Evolutionary conservation across 164 flowering plant species (phyloP), one percentile per base, ranked within the genome.

Genomic region (Umbellularia californica): DNA sequence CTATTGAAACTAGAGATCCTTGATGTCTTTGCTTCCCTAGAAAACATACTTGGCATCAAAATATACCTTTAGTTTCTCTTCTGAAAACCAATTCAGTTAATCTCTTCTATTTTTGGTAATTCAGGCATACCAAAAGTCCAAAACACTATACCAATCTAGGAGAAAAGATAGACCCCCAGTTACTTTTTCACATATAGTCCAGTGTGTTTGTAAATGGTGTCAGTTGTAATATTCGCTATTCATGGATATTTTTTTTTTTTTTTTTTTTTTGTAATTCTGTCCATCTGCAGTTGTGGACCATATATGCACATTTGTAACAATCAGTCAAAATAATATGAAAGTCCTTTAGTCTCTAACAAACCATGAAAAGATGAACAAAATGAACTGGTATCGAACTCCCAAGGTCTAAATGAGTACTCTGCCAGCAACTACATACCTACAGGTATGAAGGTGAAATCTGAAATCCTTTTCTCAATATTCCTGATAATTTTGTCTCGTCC

Each of bases 361-460:
- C 60, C 4, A 55, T 17, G 60, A 55, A 55, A 55, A 55, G 60
- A 55, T 55, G n/a, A 55, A 23, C 67, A 64, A 64, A 23, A 10
- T 41, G 47, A 41, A 41, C 47, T 41, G 47, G 11, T 41, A 41
- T 41, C 47, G 9, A 6, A 41, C 15, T 1, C 11, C 28, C 20
- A 60, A 75, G 58, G 25, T 0, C 14, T 25, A 27, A 2, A 55
- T 24, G 15, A 51, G 70, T 23, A 22, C 69, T 19, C 47, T 9
- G 47, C 24, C 50, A 17, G 14, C 35, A 33, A 74, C 27, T 19
- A 50, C 93, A 77, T 87, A 92, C 99, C 98, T 82, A 75, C 89
- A 75, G 99, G 99, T 72, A 95, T 89, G 82, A 92, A 91, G 65
- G 92, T 85, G 74, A 83, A 93, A 68, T 95, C 98, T n/a, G 99